A percentile compares a stretch with the other conserved stretches of the same genome.
Evolutionary conservation across 176 grass and related monocot species (phyloP).

Genomic region (Eleusine coracana): DNA sequence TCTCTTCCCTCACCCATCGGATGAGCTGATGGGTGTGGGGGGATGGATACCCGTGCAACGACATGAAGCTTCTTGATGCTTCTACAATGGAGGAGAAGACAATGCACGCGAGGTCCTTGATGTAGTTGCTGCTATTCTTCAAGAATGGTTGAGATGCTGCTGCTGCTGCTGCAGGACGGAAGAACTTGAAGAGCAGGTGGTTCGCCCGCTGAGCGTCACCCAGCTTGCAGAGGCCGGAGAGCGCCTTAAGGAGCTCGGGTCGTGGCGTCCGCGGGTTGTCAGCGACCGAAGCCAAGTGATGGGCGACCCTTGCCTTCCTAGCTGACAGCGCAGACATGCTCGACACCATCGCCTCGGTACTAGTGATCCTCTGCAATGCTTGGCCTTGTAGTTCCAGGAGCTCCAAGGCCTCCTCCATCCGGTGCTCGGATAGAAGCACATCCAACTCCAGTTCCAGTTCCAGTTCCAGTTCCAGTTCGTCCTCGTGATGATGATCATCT

Average conservation of each 20-base stretch:
- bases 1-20: constrained; percentile 58
- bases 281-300: constrained; percentile 30
- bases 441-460: constrained; percentile 28
- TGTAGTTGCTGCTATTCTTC: constrained; percentile 2
- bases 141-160: too few relatives aligned
- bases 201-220: constrained; percentile 39
- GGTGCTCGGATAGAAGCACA: constrained; percentile 48
- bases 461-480: not conserved
- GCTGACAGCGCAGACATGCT: too few relatives aligned
- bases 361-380: too few relatives aligned
- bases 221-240: constrained; percentile 54
- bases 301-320: constrained; percentile 24
- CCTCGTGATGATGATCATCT: too few relatives aligned
- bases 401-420: constrained; percentile 38
- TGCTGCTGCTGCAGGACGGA: not conserved
- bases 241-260: constrained; percentile 38
- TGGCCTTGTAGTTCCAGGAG: constrained; percentile 23
- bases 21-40: constrained; percentile 15
- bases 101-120: constrained; percentile 43
- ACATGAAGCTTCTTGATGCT: constrained; percentile 38
- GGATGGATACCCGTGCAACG: constrained; percentile 33
- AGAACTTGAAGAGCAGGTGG: constrained; percentile 40
- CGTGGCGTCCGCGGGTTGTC: constrained; percentile 46
- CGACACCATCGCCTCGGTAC: too few relatives aligned
- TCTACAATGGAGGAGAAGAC: constrained; percentile 48